Percentiles rank a stretch among this genome's conserved stretches.
These are phyloP conservation scores for Plasmodium coatneyi DNA, from an alignment of 169 alveolate species.

Conservation along the genomic window DNA sequence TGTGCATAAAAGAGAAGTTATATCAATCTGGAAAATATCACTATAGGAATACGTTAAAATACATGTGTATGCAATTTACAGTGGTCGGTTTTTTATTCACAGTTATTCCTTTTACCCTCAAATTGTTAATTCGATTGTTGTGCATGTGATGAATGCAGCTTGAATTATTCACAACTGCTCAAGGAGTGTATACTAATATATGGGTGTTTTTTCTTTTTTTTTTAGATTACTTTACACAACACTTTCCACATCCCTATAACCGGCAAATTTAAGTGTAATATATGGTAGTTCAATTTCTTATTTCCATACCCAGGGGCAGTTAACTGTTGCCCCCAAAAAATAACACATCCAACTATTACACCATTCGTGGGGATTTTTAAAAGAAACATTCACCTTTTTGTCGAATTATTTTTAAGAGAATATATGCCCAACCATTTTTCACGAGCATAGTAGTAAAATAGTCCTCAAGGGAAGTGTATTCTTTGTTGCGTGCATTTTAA, in stretches of 20 bases:
- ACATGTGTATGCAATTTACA: background rate
- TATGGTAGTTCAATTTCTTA: background rate
- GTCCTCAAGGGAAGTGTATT: background rate
- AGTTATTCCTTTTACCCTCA: background rate
- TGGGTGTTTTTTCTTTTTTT: background rate
- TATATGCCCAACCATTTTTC: background rate
- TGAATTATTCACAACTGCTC: background rate
- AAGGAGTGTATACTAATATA: background rate
- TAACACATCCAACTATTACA: background rate
- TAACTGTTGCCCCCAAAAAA: background rate
- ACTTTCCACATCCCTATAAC: background rate
- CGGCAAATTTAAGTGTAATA: background rate
- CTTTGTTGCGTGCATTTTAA: conserved; percentile 12
- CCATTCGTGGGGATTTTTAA: background rate
- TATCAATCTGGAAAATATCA: background rate
- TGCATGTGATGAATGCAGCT: background rate
- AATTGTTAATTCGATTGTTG: background rate
- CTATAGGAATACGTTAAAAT: background rate
- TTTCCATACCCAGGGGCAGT: background rate
- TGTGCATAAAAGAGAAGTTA: background rate
- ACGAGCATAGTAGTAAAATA: background rate
- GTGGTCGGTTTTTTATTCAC: background rate
- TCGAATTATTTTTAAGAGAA: background rate
- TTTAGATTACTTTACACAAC: background rate
- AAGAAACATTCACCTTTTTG: background rate